Conservation (phyloP, 192 early-diverging fungal genomes). For the Diversispora epigaea region DNA sequence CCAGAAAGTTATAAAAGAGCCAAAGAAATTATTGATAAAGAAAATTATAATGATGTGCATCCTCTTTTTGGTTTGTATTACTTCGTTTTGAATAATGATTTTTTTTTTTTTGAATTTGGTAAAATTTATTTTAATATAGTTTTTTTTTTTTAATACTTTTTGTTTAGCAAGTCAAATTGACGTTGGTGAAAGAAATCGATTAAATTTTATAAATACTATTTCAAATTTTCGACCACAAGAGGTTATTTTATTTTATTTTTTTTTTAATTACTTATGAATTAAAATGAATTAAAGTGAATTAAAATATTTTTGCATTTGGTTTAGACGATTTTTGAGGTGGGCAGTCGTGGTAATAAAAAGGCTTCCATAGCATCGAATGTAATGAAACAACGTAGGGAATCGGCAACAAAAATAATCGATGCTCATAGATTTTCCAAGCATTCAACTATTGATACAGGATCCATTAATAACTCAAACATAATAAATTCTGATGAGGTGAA, state of each 20-base stretch:
- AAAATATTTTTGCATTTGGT: background rate
- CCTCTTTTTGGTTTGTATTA: slow-evolving; percentile 63
- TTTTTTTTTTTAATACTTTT: too few species aligned
- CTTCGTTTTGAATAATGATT: background rate
- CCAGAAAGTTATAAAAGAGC: slow-evolving; percentile 83
- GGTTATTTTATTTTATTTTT: slow-evolving; percentile 29
- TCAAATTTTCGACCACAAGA: slow-evolving; percentile 83
- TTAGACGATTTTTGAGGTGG: slow-evolving; percentile 91
- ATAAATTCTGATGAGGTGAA: too few species aligned
- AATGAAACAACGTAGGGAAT: slow-evolving; percentile 64
- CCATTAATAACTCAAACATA: too few species aligned
- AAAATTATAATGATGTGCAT: slow-evolving; percentile 69
- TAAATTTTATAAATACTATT: slow-evolving; percentile 70
- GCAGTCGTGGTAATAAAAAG: slow-evolving; percentile 78
- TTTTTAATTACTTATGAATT: background rate
- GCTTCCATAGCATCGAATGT: slow-evolving; percentile 58
- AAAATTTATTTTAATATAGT: slow-evolving; percentile 18
- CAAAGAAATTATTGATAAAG: slow-evolving; percentile 73
- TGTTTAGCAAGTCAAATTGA: too few species aligned
- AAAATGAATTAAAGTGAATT: background rate
- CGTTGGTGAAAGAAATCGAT: slow-evolving; percentile 60
- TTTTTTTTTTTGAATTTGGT: too few species aligned
- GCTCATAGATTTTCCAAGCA: too few species aligned
- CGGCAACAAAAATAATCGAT: slow-evolving; percentile 21
- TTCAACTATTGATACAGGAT: slow-evolving; percentile 33